Base-by-base conservation (phyloP, 805 yeast genomes). In the Myxozyma melibiosi region DNA sequence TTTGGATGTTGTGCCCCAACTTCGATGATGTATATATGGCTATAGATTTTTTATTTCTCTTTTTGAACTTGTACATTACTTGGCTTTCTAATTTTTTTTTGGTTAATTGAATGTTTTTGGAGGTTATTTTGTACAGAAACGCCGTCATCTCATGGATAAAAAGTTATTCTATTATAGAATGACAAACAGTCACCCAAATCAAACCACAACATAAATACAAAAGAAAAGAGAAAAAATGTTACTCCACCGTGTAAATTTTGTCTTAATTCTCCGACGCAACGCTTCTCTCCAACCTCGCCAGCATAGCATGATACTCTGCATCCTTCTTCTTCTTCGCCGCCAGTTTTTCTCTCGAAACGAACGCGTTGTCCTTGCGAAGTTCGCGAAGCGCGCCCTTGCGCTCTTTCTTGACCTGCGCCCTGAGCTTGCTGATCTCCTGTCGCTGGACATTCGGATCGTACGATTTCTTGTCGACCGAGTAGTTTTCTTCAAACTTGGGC, bases 401-500 rank as follows among this genome's bases (percentile, higher is more conserved):
- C 74, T 94, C 99, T 73, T 90, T 87, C 84, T 94, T 94, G 73
- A 90, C 75, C 74, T 88, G 89, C 20, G 86, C 84, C 73, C 81
- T 83, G 77, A 92, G 81, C 78, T 94, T 94, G 70, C 79, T 80
- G 65, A 88, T 74, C 72, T 94, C 98, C 65, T 84, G 88, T 73
- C 94, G 80, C 58, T 86, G 84, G 65, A 84, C 79, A 70, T 91
- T 87, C 51, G 86, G 81, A 71, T 92, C 97, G 71, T 90, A 87
- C 7, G 95, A 88, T 75, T 88, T 91, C 82, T 84, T 88, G 70
- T 90, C 97, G 55, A 97, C 96, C 75, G 91, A 92, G 81, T 85
- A 94, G 77, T 90, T 90, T 68, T 90, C 98, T 74, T 92, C 97
- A 71, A 86, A 94, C 73, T 88, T 85, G 63, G 99, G 99, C 35